A percentile compares a stretch with the other conserved stretches of the same genome.
phyloP scores from a whole-genome alignment of 192 early-diverging fungal species.

The Podila epicladia region DNA sequence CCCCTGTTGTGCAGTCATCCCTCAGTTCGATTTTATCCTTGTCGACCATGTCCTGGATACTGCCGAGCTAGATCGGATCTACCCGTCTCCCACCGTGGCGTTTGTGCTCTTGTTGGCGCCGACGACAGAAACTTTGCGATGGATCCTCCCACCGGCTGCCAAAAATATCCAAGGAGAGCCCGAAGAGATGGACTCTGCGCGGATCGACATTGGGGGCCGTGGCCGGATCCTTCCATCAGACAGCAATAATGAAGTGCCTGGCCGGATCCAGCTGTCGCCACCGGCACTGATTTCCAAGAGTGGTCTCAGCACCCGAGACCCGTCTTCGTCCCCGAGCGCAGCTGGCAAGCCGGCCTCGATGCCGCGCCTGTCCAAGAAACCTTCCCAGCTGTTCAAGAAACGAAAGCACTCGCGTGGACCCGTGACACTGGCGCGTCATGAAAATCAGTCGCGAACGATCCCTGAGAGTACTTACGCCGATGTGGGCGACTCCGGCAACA shows the following conservation, averaged over 20 bases:
- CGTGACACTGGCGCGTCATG: constrained; percentile 12
- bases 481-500: not conserved
- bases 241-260: not conserved
- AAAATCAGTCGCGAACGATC: no score
- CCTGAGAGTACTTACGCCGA: not conserved
- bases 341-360: not conserved
- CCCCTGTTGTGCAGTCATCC: not conserved
- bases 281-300: not conserved
- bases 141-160: constrained; percentile 34
- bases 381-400: constrained; percentile 43
- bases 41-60: constrained; percentile 41
- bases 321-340: not conserved
- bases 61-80: constrained; percentile 31
- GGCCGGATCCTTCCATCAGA: not conserved
- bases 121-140: constrained; percentile 31
- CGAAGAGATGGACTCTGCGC: not conserved
- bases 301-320: not conserved
- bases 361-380: not conserved
- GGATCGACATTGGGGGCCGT: not conserved
- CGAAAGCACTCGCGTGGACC: constrained; percentile 25
- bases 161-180: constrained; percentile 2
- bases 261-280: not conserved
- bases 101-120: constrained; percentile 31
- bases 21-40: constrained; percentile 28
- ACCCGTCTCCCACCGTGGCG: constrained; percentile 18